Evolutionary conservation across 345 rosid genomes (phyloP).

Genomic region (Orychophragmus violaceus): DNA sequence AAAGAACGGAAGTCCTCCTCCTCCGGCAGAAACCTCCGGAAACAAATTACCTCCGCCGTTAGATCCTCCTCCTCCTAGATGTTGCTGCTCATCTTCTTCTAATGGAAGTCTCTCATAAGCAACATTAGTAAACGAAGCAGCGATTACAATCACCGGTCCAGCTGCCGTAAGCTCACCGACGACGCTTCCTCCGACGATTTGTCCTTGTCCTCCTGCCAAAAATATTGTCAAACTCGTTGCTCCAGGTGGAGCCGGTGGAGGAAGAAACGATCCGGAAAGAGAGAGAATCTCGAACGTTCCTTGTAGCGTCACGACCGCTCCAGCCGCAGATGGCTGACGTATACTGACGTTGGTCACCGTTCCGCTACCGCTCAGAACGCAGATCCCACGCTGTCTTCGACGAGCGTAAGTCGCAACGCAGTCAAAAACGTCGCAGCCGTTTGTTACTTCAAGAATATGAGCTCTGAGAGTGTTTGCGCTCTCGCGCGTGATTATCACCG

Average conservation of each 20-base stretch:
- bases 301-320: slow-evolving; percentile 80
- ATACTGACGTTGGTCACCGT: slow-evolving; percentile 88
- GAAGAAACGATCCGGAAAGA: slow-evolving; percentile 83
- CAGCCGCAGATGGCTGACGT: slow-evolving; percentile 85
- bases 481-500: slow-evolving; percentile 87
- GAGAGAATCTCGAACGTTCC: slow-evolving; percentile 96
- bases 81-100: slow-evolving; percentile 77
- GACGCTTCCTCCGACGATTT: slow-evolving; percentile 91
- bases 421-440: slow-evolving; percentile 88
- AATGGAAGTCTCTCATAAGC: slow-evolving; percentile 94
- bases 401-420: slow-evolving; percentile 85
- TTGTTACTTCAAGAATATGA: slow-evolving; percentile 91
- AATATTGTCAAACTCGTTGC: slow-evolving; percentile 93
- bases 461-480: slow-evolving; percentile 96
- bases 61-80: slow-evolving; percentile 27
- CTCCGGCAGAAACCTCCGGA: slow-evolving; percentile 25
- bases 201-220: slow-evolving; percentile 94
- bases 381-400: slow-evolving; percentile 83
- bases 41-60: slow-evolving; percentile 33
- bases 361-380: slow-evolving; percentile 85
- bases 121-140: slow-evolving; percentile 90
- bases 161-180: slow-evolving; percentile 94
- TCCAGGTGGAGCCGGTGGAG: slow-evolving; percentile 97
- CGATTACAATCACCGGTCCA: slow-evolving; percentile 93
- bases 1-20: slow-evolving; percentile 82